Evolutionary conservation across 768 basidiomycete species (phyloP), one percentile per base, ranked within the genome.

Genomic region (Tephrocybe rancida): DNA sequence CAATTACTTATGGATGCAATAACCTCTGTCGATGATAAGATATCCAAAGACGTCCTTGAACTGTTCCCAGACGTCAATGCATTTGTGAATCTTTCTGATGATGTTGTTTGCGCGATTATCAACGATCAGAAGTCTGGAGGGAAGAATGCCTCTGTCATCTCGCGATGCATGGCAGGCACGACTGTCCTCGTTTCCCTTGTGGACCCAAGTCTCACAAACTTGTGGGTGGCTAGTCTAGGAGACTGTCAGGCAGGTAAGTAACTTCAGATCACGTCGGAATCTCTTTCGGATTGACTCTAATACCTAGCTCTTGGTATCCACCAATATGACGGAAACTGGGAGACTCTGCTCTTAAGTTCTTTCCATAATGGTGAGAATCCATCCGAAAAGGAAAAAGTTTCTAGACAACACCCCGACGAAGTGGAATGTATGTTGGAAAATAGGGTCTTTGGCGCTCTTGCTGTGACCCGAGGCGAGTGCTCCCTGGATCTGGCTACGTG

Each of bases 171-270:
- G 75, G 69, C 76, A 16, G 83, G 83, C 5, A 72, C 77, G 2
- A 84, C 83, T 1, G 79, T 71, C 3, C 69, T 83, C 9, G 61
- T 83, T 29, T 68, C 81, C 4, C 64, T 85, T 24, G 59, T 78
- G 9, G 76, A 82, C 52, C 76, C 80, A 3, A 37, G 51, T 13
- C 64, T 58, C 11, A 65, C 69, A 21, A 77, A 81, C 52, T 55
- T 83, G 1, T 84, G 82, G 81, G 78, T 83, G 11, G 81, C 78
- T 3, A 82, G 79, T 61, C 66, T 83, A 30, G 83, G 83, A 3
- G 83, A 85, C 61, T 81, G 81, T 57, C 73, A 73, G 57, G 81
- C 80, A 52, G 73, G 83, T 81, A 53, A 50, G 73, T 55, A 39
- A 18, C 32, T 37, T 16, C 13, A 10, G 27, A 24, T 13, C 35